Evolutionary conservation across 225 moss, liverwort and hornwort species (phyloP), one percentile per base, ranked within the genome.

Genomic region (Straminergon stramineum): DNA sequence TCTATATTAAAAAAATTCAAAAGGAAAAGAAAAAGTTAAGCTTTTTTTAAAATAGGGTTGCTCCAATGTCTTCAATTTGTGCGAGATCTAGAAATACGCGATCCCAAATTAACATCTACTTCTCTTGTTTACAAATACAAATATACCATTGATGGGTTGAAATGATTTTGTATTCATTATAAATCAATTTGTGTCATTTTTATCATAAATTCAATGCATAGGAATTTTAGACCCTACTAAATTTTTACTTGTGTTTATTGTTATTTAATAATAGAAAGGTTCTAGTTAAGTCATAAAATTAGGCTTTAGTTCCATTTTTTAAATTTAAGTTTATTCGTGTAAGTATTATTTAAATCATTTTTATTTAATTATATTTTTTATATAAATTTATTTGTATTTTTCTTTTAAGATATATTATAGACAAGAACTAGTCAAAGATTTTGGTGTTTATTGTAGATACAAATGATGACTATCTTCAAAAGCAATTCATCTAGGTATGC

Each of bases 191-290:
- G 17, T 11, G 1, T 57, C 57, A 26, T 2, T 26, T 23, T 57
- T 7, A 11, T 17, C 0, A 53, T 11, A 56, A 0, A 56, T 37
- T 37, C 1, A 16, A 0, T 10, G n/a, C 23, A 78, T 57, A n/a
- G 11, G 0, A 1, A 58, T 58, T n/a, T 27, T 58, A 58, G 4
- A 2, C 16, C 6, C 1, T n/a, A 17, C 1, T 58, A 0, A 27
- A 24, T 27, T n/a, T 28, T 7, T 27, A 79, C 1, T 17, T 27
- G 11, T 41, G 2, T 19, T 60, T 2, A 60, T 60, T 81, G 2
- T 19, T 60, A 28, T 60, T 60, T 30, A 58, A 17, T 39, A 58
- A 58, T 27, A 60, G 3, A 41, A 19, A 30, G 3, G 7, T 58
- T 39, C 3, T 43, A 57, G 13, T 57, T 56, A 34, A 45, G 7